These are phyloP conservation scores for Leccinum subfulvum DNA, from an alignment of 1,284 basidiomycete genomes.

Conservation along the genomic window DNA sequence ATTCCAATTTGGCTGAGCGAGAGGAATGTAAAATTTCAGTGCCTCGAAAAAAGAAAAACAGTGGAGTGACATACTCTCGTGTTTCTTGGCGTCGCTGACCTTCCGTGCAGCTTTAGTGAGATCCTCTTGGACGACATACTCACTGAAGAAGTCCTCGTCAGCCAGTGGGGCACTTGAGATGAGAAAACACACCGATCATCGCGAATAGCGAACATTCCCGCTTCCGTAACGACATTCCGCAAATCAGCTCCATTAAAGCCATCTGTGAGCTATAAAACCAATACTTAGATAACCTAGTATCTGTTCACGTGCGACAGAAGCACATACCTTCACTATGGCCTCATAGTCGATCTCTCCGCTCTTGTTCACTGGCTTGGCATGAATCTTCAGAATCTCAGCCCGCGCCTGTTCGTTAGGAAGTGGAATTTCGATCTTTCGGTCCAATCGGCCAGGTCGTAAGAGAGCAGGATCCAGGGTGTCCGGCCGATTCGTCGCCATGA, in stretches of 20 bases:
- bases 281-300: neutral
- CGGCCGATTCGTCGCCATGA: conserved; percentile 97
- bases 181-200: conserved; percentile 73
- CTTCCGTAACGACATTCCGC: conserved; percentile 96
- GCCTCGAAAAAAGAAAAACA: neutral
- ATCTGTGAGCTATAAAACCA: conserved; percentile 67
- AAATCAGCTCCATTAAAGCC: conserved; percentile 95
- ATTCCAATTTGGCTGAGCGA: conserved; percentile 58
- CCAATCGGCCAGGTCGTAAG: conserved; percentile 92
- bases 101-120: conserved; percentile 98
- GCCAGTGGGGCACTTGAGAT: neutral
- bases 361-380: conserved; percentile 93
- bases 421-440: conserved; percentile 98
- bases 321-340: conserved; percentile 86
- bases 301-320: neutral
- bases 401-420: conserved; percentile 96
- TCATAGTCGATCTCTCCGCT: conserved; percentile 94
- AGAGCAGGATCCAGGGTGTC: conserved; percentile 98
- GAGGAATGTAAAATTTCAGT: conserved; percentile 7
- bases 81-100: conserved; percentile 94
- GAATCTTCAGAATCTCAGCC: conserved; percentile 97
- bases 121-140: conserved; percentile 92
- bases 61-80: conserved; percentile 68
- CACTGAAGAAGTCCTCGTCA: conserved; percentile 44
- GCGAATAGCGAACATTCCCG: conserved; percentile 98